Conservation (phyloP, 2,329 filamentous ascomycete species). For the Biscogniauxia marginata region DNA sequence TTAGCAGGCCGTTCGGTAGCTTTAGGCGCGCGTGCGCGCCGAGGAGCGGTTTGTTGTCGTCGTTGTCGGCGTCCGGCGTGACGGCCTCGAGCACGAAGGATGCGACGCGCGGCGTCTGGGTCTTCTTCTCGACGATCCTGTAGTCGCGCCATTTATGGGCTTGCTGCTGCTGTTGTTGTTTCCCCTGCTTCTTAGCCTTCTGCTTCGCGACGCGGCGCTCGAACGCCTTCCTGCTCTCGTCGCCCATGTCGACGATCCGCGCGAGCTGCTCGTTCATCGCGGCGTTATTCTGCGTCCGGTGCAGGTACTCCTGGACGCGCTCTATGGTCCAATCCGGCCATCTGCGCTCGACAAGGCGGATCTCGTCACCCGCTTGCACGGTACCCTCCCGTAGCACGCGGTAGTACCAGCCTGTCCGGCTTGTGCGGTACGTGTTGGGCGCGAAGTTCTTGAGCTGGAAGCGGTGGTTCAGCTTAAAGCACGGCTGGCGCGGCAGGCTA, state of each 20-base stretch:
- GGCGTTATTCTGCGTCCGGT: conserved; percentile 50
- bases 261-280: conserved; percentile 54
- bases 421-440: conserved; percentile 52
- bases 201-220: conserved; percentile 49
- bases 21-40: conserved; percentile 58
- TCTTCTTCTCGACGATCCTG: conserved; percentile 13
- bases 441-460: conserved; percentile 64
- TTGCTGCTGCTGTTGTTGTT: too few species aligned
- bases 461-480: conserved; percentile 68
- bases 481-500: conserved; percentile 61
- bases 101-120: conserved; percentile 49
- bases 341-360: conserved; percentile 53
- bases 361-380: conserved; percentile 55
- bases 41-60: conserved; percentile 31
- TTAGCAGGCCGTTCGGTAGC: conserved; percentile 53
- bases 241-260: conserved; percentile 48
- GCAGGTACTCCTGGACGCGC: conserved; percentile 61
- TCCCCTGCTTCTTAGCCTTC: conserved; percentile 27
- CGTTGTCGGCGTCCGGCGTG: conserved; percentile 32
- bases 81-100: conserved; percentile 53
- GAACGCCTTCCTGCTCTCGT: conserved; percentile 49
- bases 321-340: conserved; percentile 63
- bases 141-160: conserved; percentile 17
- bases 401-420: conserved; percentile 66
- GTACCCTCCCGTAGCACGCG: conserved; percentile 56